Evolutionary conservation across 2,329 filamentous ascomycete species (phyloP), one percentile per base, ranked within the genome.

Genomic region (Colletotrichum simmondsii): DNA sequence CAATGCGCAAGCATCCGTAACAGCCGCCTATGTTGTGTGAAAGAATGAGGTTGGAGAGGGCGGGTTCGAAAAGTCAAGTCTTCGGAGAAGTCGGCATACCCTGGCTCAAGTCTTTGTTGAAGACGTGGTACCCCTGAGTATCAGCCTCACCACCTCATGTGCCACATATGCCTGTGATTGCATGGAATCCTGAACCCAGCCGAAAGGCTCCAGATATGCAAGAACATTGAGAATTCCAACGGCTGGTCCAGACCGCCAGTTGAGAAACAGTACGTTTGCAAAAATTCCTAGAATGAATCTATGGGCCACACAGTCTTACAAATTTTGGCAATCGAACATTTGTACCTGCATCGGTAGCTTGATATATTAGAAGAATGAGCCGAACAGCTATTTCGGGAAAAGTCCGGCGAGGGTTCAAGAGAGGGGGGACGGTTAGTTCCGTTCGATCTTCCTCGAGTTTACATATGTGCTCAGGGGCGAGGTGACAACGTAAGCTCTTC

Each of bases 171-270:
- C 26, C n/a, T 19, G 8, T 24, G 14, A 10, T 6, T 22, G 42
- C 42, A 3, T 49, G 42, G 42, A 26, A n/a, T 5, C 0, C 30
- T 19, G 42, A 22, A 58, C 46, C 59, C 22, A 52, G 32, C n/a
- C 1, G 11, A 22, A 22, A n/a, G 30, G 16, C 32, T 24, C 53
- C n/a, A 19, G 1, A 53, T 30, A 30, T 11, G 5, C 10, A 26
- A n/a, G 52, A 11, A 35, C 14, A 32, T 14, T 49, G 26, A 8
- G 4, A 57, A 57, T 16, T 16, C 30, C 28, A 30, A 35, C 28
- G 32, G 24, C 28, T 61, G 8, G 19, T 19, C 35, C 32, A 65
- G 71, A 73, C 66, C 61, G 71, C 54, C 30, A 71, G 22, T 52
- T 70, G 6, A 19, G 14, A 10, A 26, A 7, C 22, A 14, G 6